These are phyloP conservation scores for Curvularia eragrostidis DNA, from an alignment of 2,329 filamentous ascomycete genomes.

Conservation along the genomic window DNA sequence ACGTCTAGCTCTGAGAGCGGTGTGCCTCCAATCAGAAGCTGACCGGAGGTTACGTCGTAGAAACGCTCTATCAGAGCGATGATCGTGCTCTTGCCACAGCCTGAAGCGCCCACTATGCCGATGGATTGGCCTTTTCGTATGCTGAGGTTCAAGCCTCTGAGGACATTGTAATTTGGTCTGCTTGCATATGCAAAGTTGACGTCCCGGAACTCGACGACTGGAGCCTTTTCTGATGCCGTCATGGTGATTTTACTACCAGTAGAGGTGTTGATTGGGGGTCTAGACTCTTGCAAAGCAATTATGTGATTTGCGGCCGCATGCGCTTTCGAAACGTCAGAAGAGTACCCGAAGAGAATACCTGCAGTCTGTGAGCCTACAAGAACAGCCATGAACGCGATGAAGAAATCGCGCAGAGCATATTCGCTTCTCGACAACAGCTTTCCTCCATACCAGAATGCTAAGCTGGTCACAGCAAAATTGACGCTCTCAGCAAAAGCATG, in stretches of 20 bases:
- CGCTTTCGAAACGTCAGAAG: slow-evolving; percentile 54
- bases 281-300: slow-evolving; percentile 38
- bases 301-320: slow-evolving; percentile 49
- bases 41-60: slow-evolving; percentile 70
- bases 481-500: slow-evolving; percentile 60
- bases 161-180: slow-evolving; percentile 73
- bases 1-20: slow-evolving; percentile 48
- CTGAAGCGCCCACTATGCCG: slow-evolving; percentile 71
- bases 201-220: slow-evolving; percentile 80
- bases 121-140: slow-evolving; percentile 65
- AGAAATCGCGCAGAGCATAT: slow-evolving; percentile 57
- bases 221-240: slow-evolving; percentile 21
- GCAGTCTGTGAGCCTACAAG: slow-evolving; percentile 53
- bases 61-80: slow-evolving; percentile 68
- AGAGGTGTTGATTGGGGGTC: slow-evolving; percentile 19
- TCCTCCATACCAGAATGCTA: slow-evolving; percentile 62
- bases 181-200: slow-evolving; percentile 86
- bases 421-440: slow-evolving; percentile 53
- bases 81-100: slow-evolving; percentile 75
- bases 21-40: slow-evolving; percentile 62
- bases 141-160: slow-evolving; percentile 59
- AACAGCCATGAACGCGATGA: slow-evolving; percentile 61
- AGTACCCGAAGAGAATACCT: slow-evolving; percentile 53
- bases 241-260: slow-evolving; percentile 11
- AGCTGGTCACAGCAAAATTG: slow-evolving; percentile 67